Evolutionary conservation across 23 red algal species (phyloP), one percentile per base, ranked within the genome.

Genomic region (Gracilaria domingensis): DNA sequence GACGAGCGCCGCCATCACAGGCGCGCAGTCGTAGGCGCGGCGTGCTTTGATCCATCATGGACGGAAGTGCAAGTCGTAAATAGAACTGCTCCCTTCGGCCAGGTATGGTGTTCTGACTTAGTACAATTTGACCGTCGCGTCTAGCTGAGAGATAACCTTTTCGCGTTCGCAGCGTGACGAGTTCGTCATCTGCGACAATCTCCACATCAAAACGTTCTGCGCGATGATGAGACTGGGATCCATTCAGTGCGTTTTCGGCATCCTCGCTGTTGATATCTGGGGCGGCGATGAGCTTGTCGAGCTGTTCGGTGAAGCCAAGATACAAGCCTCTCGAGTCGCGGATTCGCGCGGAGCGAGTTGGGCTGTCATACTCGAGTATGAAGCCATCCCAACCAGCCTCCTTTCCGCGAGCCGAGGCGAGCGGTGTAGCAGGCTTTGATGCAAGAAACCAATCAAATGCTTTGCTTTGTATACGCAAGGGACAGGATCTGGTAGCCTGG

Each of bases 121-220:
- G 79, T 28, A 59, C 66, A 49, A 92, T 74, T 39, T 30, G 59
- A 20, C 89, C 89, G 17, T 64, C 56, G 37, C 80, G 25, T 47
- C 61, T 58, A 18, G 89, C 89, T 38, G 77, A 83, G n/a, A 92
- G 24, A 23, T 75, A 92, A 44, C 89, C 89, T 61, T 92, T 92
- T 20, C 89, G 59, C 21, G 77, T 59, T 12, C 67, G 62, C 23
- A 92, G 12, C 13, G 73, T 75, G 26, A 92, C 65, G 39, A 48
- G 42, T 29, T 92, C 89, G 59, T 74, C 89, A 60, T 92, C 78
- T 13, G 48, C 78, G 8, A 77, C 48, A 33, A 72, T 28, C 64
- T 67, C 48, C 12, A 92, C 79, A 42, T 45, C 37, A 50, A 92
- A 92, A 11, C 69, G 69, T 36, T 92, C 89, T 4, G 77, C 61